Evolutionary conservation across 1,284 basidiomycete genomes (phyloP), one percentile per base, ranked within the genome.

Genomic region (Neonothopanus nambi): DNA sequence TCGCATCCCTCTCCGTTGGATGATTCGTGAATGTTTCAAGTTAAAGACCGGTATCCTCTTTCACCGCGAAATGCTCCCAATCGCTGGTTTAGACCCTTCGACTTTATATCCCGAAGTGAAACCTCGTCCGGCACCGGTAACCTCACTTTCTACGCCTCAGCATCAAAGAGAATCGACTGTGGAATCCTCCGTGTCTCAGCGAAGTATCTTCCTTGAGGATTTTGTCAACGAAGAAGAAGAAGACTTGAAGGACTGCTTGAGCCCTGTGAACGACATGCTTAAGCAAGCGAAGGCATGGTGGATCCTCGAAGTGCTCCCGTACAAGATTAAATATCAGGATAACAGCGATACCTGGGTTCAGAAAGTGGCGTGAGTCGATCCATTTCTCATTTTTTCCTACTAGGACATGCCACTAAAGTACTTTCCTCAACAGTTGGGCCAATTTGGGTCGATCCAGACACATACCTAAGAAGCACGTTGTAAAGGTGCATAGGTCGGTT

Each of bases 11-110:
- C 66, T 81, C 15, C 76, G 79, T 1, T 81, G 79, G 79, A 81
- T 81, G 79, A 71, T 81, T 51, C 74, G 79, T 28, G 71, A 85
- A 59, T 79, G 78, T 56, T 81, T 82, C 69, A 65, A 67, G 13
- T 58, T 74, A 20, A 64, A 76, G 3, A 77, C 76, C 0, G 82
- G 81, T 1, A 80, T 84, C 46, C 67, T 79, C 45, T 83, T 82
- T 66, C 71, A 81, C 56, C 64, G 70, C 3, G 73, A 76, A 43
- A 69, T 73, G 57, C 74, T 84, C 56, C 70, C 69, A 43, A 58
- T 65, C 2, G 65, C 81, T 17, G 83, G 83, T 0, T 63, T 85
- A 58, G 78, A 84, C 54, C 70, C 71, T 2, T 62, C 54, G 8
- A 37, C 60, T 2, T 65, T 75, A 6, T 75, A 70, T 55, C 72